phyloP scores from a whole-genome alignment of 306 rosid species.

The Medicago truncatula region DNA sequence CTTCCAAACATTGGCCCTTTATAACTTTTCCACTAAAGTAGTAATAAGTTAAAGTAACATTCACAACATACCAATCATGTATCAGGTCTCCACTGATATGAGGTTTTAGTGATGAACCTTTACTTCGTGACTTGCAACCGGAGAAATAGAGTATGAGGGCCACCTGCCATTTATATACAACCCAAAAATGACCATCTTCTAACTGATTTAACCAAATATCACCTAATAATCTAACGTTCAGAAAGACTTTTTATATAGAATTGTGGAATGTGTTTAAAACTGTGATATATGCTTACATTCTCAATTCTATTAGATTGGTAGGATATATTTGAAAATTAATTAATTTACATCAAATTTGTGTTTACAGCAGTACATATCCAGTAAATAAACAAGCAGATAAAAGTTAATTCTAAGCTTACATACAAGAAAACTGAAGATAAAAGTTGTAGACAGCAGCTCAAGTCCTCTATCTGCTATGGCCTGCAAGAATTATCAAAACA shows the following conservation, averaged over 20 bases:
- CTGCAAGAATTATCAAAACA: conserved; percentile 43
- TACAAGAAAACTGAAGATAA: conserved; percentile 81
- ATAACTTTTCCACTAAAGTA: conserved; percentile 2
- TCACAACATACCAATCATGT: conserved; percentile 78
- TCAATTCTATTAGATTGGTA: too few species aligned
- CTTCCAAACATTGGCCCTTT: background rate
- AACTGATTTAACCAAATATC: background rate
- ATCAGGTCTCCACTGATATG: conserved; percentile 72
- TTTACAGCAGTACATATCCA: background rate
- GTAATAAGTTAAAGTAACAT: conserved; percentile 22
- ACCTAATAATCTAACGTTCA: background rate
- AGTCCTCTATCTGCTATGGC: conserved; percentile 82
- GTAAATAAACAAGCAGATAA: conserved; percentile 24
- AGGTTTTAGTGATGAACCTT: conserved; percentile 78
- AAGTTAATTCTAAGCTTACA: conserved; percentile 42
- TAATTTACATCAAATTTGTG: too few species aligned
- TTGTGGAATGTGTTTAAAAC: background rate
- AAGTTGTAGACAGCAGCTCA: conserved; percentile 82
- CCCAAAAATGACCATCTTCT: background rate
- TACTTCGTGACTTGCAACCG: conserved; percentile 75
- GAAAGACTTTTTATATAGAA: background rate
- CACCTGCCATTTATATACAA: conserved; percentile 60
- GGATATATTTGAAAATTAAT: too few species aligned
- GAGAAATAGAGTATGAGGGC: conserved; percentile 61
- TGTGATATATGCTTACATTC: too few species aligned